Base-by-base conservation (phyloP, 345 rosid species). In the Bruguiera sexangula region DNA sequence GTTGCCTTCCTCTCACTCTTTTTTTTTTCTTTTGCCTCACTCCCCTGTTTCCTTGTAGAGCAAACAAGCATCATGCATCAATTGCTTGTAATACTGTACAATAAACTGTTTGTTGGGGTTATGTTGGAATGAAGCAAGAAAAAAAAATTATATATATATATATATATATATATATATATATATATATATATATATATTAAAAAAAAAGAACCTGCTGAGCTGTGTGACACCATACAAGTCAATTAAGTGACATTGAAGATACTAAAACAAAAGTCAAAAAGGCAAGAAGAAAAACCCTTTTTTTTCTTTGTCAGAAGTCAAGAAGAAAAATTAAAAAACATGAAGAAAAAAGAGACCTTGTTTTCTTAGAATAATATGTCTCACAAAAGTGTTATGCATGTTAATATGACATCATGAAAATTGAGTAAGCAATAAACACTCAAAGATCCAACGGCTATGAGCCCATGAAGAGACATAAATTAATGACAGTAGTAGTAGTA, bases 361-460 rank as follows among this genome's bases (percentile, higher is more conserved):
- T 27, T 48, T 20, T 21, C 37, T 46, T 20, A 24, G 36, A 4
- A 48, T 5, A 20, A 26, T 19, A 27, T 24, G 18, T 39, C 3
- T 15, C 6, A 16, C 6, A 56, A 1, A 24, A 24, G 60, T 5
- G 16, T 32, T 32, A 34, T 43, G 61, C 65, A 72, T 48, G 63
- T 39, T 34, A 57, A 43, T 19, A 16, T 54, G 55, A 24, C 37
- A 9, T 29, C 31, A 6, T 19, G 20, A 61, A 54, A 59, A 58
- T 46, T 54, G 68, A 67, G 63, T 53, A 15, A 43, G 31, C 36
- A 56, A 34, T 39, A 67, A 60, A 4, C 8, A 11, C 36, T 67
- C 69, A 24, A 70, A 62, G 65, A 73, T 64, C 70, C 63, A 84
- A 84, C 85, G 85, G 85, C 76, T 76, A 75, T 53, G 48, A 65